phyloP scores from a whole-genome alignment of 306 rosid species.

The Myrica gale region DNA sequence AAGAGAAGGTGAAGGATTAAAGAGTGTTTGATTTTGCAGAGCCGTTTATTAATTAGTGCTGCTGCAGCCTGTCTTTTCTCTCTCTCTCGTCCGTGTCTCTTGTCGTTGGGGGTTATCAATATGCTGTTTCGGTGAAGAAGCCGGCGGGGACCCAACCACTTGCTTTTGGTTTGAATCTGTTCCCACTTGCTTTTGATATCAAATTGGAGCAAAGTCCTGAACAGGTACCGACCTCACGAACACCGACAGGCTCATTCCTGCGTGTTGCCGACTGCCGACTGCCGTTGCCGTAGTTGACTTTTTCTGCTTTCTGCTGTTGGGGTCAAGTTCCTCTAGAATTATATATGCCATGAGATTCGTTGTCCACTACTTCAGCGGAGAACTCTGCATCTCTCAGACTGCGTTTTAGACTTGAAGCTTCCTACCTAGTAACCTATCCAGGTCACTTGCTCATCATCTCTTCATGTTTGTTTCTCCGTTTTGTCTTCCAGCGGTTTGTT shows the following conservation, averaged over 20 bases:
- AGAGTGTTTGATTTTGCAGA: neutral
- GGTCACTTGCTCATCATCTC: neutral
- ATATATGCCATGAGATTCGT: neutral
- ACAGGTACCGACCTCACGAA: neutral
- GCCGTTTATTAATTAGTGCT: conserved; percentile 1
- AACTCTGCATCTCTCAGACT: neutral
- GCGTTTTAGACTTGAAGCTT: neutral
- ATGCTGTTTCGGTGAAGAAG: neutral
- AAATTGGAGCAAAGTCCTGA: neutral
- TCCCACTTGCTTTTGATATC: neutral
- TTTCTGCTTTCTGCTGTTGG: neutral
- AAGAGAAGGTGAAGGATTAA: neutral
- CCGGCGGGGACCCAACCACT: too few species aligned
- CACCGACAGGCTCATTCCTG: neutral
- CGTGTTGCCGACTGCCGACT: neutral
- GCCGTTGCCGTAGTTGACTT: neutral
- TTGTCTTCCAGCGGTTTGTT: neutral
- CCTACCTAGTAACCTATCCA: neutral
- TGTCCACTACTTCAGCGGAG: neutral
- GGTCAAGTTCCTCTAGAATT: neutral
- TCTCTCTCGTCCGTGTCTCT: too few species aligned
- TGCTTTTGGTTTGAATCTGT: too few species aligned
- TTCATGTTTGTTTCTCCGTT: neutral
- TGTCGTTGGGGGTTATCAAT: neutral
- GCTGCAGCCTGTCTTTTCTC: neutral